A percentile compares a stretch with the other conserved stretches of the same genome.
These are phyloP conservation scores for Candida dajiaensis DNA, from an alignment of 805 yeast genomes.

Conservation along the genomic window DNA sequence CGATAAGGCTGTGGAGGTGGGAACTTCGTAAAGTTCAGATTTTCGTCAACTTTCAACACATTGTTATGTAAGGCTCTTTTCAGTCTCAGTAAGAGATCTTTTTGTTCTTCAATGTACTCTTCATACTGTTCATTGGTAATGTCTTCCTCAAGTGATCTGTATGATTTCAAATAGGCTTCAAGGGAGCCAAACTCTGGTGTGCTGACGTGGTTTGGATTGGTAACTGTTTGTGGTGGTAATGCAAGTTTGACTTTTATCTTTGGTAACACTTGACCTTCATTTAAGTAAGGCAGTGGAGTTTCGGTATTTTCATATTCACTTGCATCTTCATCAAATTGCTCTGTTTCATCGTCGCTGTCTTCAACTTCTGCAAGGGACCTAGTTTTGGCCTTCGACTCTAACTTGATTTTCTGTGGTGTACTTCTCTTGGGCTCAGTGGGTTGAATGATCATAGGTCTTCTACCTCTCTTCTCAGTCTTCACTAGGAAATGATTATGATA, in stretches of 20 bases:
- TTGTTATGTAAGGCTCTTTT: conserved; percentile 41
- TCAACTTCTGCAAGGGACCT: conserved; percentile 3
- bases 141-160: conserved; percentile 56
- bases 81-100: conserved; percentile 34
- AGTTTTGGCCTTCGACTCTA: conserved; percentile 4
- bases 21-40: conserved; percentile 32
- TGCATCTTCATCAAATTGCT: conserved; percentile 19
- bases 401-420: neutral
- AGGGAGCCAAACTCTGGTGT: conserved; percentile 39
- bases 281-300: conserved; percentile 2
- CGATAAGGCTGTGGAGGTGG: conserved; percentile 37
- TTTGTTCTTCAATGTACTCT: conserved; percentile 49
- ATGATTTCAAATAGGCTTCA: conserved; percentile 46
- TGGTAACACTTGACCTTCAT: conserved; percentile 14
- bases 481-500: conserved; percentile 17
- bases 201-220: conserved; percentile 56
- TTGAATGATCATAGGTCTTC: neutral
- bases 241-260: conserved; percentile 25
- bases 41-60: conserved; percentile 39
- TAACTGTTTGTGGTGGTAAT: conserved; percentile 41
- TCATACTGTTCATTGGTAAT: conserved; percentile 55
- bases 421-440: neutral
- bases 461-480: conserved; percentile 1
- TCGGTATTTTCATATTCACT: conserved; percentile 8
- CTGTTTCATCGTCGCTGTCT: conserved; percentile 3